Conservation (phyloP, 2,329 filamentous ascomycete genomes). For the Phialophora verrucosa region DNA sequence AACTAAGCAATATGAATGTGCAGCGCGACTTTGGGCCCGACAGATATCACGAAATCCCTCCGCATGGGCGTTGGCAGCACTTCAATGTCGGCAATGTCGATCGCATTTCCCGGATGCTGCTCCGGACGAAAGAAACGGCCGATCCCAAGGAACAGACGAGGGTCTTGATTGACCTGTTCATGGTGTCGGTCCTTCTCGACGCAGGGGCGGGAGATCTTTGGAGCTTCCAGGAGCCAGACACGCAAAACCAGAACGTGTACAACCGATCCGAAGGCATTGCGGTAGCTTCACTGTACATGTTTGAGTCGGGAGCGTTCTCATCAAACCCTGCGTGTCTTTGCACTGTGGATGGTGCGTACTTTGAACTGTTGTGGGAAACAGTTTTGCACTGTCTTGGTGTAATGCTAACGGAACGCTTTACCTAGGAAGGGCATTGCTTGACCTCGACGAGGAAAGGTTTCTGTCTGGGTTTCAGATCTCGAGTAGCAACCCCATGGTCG, state of each 20-base stretch:
- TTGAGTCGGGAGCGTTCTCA: constrained; percentile 45
- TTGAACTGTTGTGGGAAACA: not conserved
- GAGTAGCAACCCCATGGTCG: constrained; percentile 18
- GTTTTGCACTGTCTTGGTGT: too few species aligned
- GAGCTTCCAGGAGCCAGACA: constrained; percentile 52
- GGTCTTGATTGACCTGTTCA: constrained; percentile 64
- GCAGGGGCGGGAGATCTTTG: constrained; percentile 60
- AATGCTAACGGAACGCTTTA: too few species aligned
- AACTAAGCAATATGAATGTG: constrained; percentile 8
- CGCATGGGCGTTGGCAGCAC: constrained; percentile 66
- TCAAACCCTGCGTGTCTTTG: constrained; percentile 7
- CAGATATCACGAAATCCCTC: constrained; percentile 56
- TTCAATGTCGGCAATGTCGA: constrained; percentile 61
- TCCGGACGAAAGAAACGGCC: constrained; percentile 50
- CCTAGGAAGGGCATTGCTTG: constrained; percentile 7
- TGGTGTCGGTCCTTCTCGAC: constrained; percentile 63
- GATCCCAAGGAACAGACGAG: constrained; percentile 57
- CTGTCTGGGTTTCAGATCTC: constrained; percentile 16
- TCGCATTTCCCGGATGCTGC: constrained; percentile 53
- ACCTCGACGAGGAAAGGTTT: constrained; percentile 11
- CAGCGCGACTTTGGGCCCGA: constrained; percentile 60
- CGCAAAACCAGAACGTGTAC: constrained; percentile 42
- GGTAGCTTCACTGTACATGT: constrained; percentile 59
- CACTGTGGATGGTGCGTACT: constrained; percentile 7
- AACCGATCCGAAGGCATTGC: constrained; percentile 59